Percentiles rank a stretch among this genome's conserved stretches.
Conservation (phyloP, 768 basidiomycete genomes). For the Tubosaeta sp. region DNA sequence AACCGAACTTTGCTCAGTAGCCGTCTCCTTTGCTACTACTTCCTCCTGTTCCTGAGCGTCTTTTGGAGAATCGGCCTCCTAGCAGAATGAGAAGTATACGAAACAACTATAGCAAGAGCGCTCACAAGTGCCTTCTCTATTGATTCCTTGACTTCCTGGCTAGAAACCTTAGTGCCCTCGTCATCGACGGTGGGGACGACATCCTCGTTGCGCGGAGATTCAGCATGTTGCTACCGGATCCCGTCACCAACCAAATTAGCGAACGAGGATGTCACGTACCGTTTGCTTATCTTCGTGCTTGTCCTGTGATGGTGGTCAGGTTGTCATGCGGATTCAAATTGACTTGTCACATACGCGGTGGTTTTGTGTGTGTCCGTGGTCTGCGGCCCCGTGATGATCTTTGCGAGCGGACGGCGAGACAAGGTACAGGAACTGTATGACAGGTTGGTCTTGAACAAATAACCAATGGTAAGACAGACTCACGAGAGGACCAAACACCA, state of each 20-base stretch:
- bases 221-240: constrained; percentile 14
- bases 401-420: constrained; percentile 29
- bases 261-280: constrained; percentile 13
- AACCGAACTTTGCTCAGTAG: not conserved
- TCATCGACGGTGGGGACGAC: constrained; percentile 23
- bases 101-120: not conserved
- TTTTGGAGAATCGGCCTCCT: constrained; percentile 32
- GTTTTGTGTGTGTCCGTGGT: constrained; percentile 14
- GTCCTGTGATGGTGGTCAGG: constrained; percentile 18
- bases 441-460: not conserved
- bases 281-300: constrained; percentile 6
- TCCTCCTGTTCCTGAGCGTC: constrained; percentile 28
- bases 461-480: not conserved
- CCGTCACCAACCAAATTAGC: not conserved
- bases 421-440: constrained; percentile 27
- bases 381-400: constrained; percentile 18
- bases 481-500: constrained; percentile 31
- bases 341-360: constrained; percentile 19
- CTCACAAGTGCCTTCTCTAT: constrained; percentile 25
- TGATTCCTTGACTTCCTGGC: constrained; percentile 30
- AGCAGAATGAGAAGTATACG: constrained; percentile 1
- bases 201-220: constrained; percentile 7
- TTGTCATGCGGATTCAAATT: not conserved
- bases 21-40: constrained; percentile 5
- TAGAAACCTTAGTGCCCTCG: constrained; percentile 27